Conservation (phyloP, 371 early-diverging fungal species). For the Rhizopus sp. region DNA sequence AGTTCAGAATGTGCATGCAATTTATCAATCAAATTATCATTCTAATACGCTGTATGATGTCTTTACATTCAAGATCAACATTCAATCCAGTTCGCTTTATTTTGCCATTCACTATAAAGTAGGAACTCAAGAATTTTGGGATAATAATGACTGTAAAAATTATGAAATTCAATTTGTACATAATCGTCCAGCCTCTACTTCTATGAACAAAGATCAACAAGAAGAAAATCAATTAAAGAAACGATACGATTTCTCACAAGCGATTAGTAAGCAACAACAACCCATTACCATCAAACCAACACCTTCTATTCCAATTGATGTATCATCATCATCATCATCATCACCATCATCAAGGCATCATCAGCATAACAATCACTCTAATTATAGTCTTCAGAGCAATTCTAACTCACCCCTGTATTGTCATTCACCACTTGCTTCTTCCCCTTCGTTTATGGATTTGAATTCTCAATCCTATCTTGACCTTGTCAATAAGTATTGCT, state of each 20-base stretch:
- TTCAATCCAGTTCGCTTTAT: constrained; percentile 35
- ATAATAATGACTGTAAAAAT: constrained; percentile 26
- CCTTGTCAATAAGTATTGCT: constrained; percentile 55
- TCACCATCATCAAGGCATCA: constrained; percentile 8
- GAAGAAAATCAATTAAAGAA: constrained; percentile 11
- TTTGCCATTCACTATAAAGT: constrained; percentile 37
- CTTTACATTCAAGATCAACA: constrained; percentile 28
- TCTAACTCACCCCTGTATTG: constrained; percentile 3
- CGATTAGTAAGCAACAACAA: constrained; percentile 16
- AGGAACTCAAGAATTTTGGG: constrained; percentile 26
- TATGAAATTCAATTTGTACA: constrained; percentile 20
- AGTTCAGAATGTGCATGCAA: constrained; percentile 18
- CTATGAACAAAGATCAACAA: background rate
- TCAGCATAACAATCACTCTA: background rate
- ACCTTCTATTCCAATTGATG: constrained; percentile 17
- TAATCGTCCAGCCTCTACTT: background rate
- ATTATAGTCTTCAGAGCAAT: constrained; percentile 1
- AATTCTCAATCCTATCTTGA: constrained; percentile 42
- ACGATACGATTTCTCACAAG: constrained; percentile 27
- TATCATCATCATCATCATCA: constrained; percentile 9
- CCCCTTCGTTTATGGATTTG: constrained; percentile 23
- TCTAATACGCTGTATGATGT: constrained; percentile 16
- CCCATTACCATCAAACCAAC: background rate
- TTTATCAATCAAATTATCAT: constrained; percentile 12
- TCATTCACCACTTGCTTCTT: constrained; percentile 24